phyloP scores from a whole-genome alignment of 169 alveolate species.

The Plasmodium chabaudi region DNA sequence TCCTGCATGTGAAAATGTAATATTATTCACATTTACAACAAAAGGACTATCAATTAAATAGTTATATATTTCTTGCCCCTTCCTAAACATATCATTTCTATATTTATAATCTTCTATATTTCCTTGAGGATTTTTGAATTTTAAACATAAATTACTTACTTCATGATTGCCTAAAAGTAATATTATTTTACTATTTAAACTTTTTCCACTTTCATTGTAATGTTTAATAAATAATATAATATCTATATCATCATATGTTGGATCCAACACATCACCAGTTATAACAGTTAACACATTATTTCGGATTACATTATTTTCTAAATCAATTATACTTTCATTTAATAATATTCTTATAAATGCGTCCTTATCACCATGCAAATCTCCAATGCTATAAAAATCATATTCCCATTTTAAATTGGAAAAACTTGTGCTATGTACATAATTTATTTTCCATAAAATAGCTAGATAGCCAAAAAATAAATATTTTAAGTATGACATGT shows the following conservation, averaged over 20 bases:
- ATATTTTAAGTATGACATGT: slow-evolving; percentile 11
- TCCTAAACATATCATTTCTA: slow-evolving; percentile 60
- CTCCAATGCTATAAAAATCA: slow-evolving; percentile 55
- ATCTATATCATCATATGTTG: slow-evolving; percentile 61
- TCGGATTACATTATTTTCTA: slow-evolving; percentile 17
- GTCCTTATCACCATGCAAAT: slow-evolving; percentile 68
- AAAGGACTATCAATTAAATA: slow-evolving; percentile 45
- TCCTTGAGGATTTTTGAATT: slow-evolving; percentile 9
- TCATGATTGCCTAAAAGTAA: slow-evolving; percentile 67
- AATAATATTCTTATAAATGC: slow-evolving; percentile 53
- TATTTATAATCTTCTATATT: slow-evolving; percentile 1
- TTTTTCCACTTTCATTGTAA: slow-evolving; percentile 52
- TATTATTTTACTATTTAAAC: slow-evolving; percentile 13
- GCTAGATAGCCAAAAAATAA: slow-evolving; percentile 6
- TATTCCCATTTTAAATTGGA: slow-evolving; percentile 51
- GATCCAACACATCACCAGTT: slow-evolving; percentile 74
- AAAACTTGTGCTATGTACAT: slow-evolving; percentile 24
- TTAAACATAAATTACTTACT: slow-evolving; percentile 53
- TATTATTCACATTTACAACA: slow-evolving; percentile 49
- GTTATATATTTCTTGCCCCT: slow-evolving; percentile 26
- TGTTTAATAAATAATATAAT: slow-evolving; percentile 58
- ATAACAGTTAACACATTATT: slow-evolving; percentile 39
- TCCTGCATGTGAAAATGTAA: slow-evolving; percentile 73
- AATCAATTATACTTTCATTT: slow-evolving; percentile 55
- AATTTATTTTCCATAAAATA: slow-evolving; percentile 14